Evolutionary conservation across 768 basidiomycete genomes (phyloP), one percentile per base, ranked within the genome.

Genomic region (Thelephora aurantiotincta): DNA sequence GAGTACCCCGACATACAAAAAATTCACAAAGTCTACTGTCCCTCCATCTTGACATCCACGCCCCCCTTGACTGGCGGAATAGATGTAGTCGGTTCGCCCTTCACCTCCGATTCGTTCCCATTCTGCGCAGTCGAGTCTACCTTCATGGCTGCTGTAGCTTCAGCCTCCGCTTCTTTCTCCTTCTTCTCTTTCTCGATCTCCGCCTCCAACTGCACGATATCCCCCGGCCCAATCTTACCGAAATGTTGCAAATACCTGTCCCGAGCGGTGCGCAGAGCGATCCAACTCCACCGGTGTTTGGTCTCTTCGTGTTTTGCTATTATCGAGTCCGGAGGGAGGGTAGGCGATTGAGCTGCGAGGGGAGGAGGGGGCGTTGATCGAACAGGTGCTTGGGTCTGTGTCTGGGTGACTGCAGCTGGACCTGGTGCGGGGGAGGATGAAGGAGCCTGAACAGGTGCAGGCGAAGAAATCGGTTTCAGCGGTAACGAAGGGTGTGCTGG

Each of bases 211-310:
- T 52, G 49, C 5, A 57, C 42, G 51, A 92, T 66, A 51, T 90
- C 85, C 6, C 84, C 86, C 5, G 77, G 78, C 14, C 83, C 85
- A 51, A 89, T 88, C 65, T 77, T 82, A n/a, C 78, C 74, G 53
- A 91, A 90, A 54, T 86, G 78, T 51, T 80, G 75, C 35, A 89
- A 60, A 60, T 89, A 67, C 50, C 73, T 72, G 53, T 85, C 79
- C 34, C 87, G 80, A 47, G 83, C 77, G 36, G 76, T 73, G 16
- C 88, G 82, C 50, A 91, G 71, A 6, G 81, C 82, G 14, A 89
- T 71, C 88, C 89, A 92, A 5, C 84, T 68, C 71, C 78, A 77
- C 2, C 82, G 75, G 51, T 80, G 74, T 55, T 87, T 85, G 62
- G 77, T 80, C 60, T 83, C 80, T 64, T 85, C 81, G 44, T 72